Base-by-base conservation (phyloP, 108 stramenopile genomes). In the Schizochytrium sp. region DNA sequence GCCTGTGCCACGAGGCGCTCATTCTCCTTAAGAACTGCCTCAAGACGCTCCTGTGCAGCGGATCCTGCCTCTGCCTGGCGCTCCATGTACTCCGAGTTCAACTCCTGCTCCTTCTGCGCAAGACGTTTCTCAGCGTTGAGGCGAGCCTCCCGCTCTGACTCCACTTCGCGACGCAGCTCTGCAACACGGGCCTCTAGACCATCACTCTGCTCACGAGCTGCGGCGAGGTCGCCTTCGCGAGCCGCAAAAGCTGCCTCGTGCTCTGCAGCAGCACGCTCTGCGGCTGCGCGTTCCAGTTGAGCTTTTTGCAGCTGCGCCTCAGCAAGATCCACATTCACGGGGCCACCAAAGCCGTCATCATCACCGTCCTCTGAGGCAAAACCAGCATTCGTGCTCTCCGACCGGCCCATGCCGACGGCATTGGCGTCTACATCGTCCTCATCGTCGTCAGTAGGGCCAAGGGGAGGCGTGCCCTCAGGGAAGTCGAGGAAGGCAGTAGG, bases 401-500 rank as follows among this genome's bases (percentile, higher is more conserved):
- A 28, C 28, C 28, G 28, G 28, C 28, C 28, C 28, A 28, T 60
- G 59, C 17, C 59, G 59, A 17, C 59, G n/a, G 59, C 59, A 60
- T 41, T 15, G 72, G n/a, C 72, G n/a, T 28, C 10, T 8, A 42
- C 12, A 41, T 15, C 72, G 76, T 83, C 76, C 76, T 55, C 50
- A 47, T 83, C 76, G 28, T 42, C 76, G 2, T 83, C 76, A 40
- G 76, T 47, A 56, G 76, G 76, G 12, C 76, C 76, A 13, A 38
- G 47, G 17, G 76, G 76, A n/a, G 76, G 76, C 17, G 10, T 53
- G 76, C 76, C 76, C 76, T 83, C 76, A n/a, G 76, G 76, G 2
- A 83, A 83, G 53, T 83, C 76, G 50, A 83, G 53, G 76, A 55
- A 83, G 12, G 76, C 76, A 47, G 76, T 83, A n/a, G 76, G 76